Evolutionary conservation across 495 filamentous ascomycete genomes (phyloP), one percentile per base, ranked within the genome.

Genomic region (Hypoxylon rickii): DNA sequence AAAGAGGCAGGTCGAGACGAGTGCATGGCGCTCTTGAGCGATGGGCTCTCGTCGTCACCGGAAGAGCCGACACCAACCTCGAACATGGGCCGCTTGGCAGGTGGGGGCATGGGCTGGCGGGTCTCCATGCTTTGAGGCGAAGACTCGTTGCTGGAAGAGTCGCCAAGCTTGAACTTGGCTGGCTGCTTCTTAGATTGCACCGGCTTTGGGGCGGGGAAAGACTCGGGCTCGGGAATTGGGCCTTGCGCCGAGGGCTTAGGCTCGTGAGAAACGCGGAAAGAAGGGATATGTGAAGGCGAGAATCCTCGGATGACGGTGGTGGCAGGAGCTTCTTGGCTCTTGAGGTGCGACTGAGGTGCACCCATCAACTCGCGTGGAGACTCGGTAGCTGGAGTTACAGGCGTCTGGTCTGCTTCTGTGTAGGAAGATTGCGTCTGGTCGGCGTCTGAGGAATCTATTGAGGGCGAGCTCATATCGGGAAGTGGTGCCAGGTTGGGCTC

Each of bases 231-330:
- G 18, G 77, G 77, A 15, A 79, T 78, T 22, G 64, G 60, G 40
- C 68, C 67, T 0, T 60, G 55, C 11, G 64, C 63, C 2, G 51
- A 40, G 1, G 40, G 38, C 43, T 66, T 70, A 32, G 64, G 51
- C 7, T 63, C 61, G 19, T 65, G 69, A 7, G 66, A 68, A 34
- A 50, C 44, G 15, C 64, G 72, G 62, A 67, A 89, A 0, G 86
- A 86, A 1, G 90, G 88, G 11, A 89, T 79, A 34, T 86, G 81
- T 15, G 87, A 86, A 4, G 89, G 89, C 0, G 89, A 90, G 70
- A 97, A 98, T 16, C 93, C 94, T 51, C 89, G 86, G 46, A 96
- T 85, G 39, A 97, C 79, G 47, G 89, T 87, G 0, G 85, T 83
- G 26, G 79, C 82, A 11, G 66, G 36, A 68, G 64, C 33, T 68